Evolutionary conservation across 2,329 filamentous ascomycete genomes (phyloP), one percentile per base, ranked within the genome.

Genomic region (Drechmeria coniospora): DNA sequence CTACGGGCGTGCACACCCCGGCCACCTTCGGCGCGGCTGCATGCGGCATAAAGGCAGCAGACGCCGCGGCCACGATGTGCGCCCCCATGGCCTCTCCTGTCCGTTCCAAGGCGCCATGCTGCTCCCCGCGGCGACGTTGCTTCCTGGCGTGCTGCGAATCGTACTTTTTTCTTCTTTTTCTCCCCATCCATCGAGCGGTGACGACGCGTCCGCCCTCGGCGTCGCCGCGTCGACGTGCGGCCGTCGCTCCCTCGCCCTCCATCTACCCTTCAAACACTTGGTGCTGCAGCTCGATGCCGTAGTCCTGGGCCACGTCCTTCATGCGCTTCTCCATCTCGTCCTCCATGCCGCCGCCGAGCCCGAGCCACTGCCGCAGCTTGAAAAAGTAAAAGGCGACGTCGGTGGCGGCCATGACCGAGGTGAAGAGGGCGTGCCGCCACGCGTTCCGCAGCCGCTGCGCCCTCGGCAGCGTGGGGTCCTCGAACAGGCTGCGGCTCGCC

Each of bases 281-380:
- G 49, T 92, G 82, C 47, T 92, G 79, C 38, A 95, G 55, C 52
- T 95, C 86, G 3, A 95, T 72, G 0, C 90, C 90, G 56, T 90
- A 84, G 41, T 92, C 86, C 48, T 79, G 82, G 1, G 86, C 87
- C 63, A 94, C 80, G 32, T 65, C 69, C 53, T 70, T 76, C 84
- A 95, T 92, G 41, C 78, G 69, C 45, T 69, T 68, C 60, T 95
- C 90, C 35, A 95, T 74, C 49, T 87, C 83, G 46, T 94, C 87
- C 49, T 95, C 90, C 79, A 95, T 90, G 0, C 86, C 86, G 8
- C 74, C 66, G 0, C 86, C 83, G 3, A 74, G 52, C 0, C 81
- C 80, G 9, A 94, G 46, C 48, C 70, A 67, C 56, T 95, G 86
- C 39, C 73, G 67, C 6, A 92, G 27, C 56, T 79, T 81, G 41